Conservation (phyloP, 495 filamentous ascomycete species). For the Physcia stellaris region DNA sequence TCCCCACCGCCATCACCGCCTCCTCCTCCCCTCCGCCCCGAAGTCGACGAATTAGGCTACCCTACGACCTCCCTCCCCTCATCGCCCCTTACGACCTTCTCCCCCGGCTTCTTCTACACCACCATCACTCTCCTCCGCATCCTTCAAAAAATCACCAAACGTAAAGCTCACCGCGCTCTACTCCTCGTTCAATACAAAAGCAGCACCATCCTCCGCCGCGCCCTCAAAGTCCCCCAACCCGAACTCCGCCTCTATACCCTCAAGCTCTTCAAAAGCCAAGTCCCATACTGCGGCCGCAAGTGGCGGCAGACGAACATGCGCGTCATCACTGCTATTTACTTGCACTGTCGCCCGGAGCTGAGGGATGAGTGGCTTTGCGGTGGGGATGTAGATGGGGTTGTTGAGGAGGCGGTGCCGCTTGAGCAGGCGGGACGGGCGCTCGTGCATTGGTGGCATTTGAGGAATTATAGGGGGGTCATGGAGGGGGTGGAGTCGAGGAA, state of each 20-base stretch:
- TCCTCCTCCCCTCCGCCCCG: constrained; percentile 39
- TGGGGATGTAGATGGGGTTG: constrained; percentile 77
- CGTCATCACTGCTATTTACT: constrained; percentile 90
- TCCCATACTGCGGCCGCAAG: constrained; percentile 94
- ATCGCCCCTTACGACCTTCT: constrained; percentile 78
- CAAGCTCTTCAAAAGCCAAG: constrained; percentile 96
- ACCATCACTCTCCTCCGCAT: constrained; percentile 87
- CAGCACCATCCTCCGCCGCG: constrained; percentile 74
- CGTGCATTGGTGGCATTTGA: constrained; percentile 86
- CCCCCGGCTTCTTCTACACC: constrained; percentile 86
- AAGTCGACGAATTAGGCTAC: constrained; percentile 81
- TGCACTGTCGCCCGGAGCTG: constrained; percentile 83
- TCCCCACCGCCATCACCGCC: constrained; percentile 16
- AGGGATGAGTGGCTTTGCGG: constrained; percentile 93
- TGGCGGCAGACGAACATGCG: constrained; percentile 98
- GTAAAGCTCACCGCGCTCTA: constrained; percentile 86
- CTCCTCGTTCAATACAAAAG: constrained; percentile 91
- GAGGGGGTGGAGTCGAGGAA: constrained; percentile 25
- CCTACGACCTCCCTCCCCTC: constrained; percentile 49
- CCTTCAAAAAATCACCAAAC: constrained; percentile 92
- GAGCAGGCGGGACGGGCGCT: constrained; percentile 79
- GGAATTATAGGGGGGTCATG: constrained; percentile 69
- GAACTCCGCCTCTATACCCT: constrained; percentile 84
- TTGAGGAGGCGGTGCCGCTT: constrained; percentile 79
- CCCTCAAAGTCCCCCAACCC: constrained; percentile 78